Base-by-base conservation (phyloP, 805 yeast genomes). In the Cyberlindnera mrakii region DNA sequence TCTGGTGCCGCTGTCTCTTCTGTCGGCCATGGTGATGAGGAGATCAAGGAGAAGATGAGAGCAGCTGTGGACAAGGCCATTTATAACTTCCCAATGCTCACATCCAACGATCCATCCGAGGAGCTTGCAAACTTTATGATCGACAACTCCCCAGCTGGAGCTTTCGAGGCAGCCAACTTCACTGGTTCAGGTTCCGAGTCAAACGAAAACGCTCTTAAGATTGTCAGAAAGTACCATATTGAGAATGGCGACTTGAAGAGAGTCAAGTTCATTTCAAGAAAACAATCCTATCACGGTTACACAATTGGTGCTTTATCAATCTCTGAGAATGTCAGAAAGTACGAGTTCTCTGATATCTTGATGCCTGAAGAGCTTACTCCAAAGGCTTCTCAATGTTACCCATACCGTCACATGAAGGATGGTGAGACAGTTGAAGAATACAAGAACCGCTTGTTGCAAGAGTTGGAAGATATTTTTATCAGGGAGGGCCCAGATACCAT, bases 181-280 rank as follows among this genome's bases (percentile, higher is more conserved):
- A 70, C 77, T 40, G 78, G 80, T 45, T 74, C 82, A 3, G 88
- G 87, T 9, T 68, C 84, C 15, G 85, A 79, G 60, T 77, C 84
- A 17, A 80, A 77, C 55, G 85, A 79, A 57, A 80, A 79, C 23
- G 82, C 82, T 5, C 51, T 79, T 52, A 79, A 78, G 62, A 74
- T 80, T 48, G 75, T 76, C 25, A 66, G 67, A 54, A 75, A 72
- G 55, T 72, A 66, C 49, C 69, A 62, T 44, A 57, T 65, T 33
- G 75, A 68, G 48, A 63, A 54, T 19, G 75, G 75, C 39, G 72
- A 71, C 44, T 49, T 60, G 6, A 57, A 65, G 43, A 66, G 76
- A 57, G 55, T 57, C 51, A 66, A 70, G 43, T 69, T 68, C 50
- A 67, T 73, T 44, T 62, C 71, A n/a, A 63, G 77, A 55, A 53